These are phyloP conservation scores for Phytopythium aichiense DNA, from an alignment of 352 stramenopile species.

Conservation along the genomic window DNA sequence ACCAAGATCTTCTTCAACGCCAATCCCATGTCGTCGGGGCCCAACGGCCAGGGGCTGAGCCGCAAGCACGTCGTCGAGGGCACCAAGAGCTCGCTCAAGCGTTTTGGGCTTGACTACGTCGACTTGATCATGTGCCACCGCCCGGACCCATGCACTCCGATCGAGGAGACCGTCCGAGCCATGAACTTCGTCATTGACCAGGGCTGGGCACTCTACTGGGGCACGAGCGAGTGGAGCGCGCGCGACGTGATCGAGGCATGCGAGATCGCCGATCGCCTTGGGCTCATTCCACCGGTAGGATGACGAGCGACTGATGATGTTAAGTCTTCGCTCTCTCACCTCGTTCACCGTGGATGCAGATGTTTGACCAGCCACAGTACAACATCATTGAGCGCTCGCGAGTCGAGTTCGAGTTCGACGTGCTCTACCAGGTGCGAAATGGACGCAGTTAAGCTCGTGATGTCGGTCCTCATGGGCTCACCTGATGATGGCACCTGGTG, in stretches of 20 bases:
- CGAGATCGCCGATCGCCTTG: constrained; percentile 38
- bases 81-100: constrained; percentile 31
- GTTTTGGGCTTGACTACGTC: constrained; percentile 41
- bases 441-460: too few species aligned
- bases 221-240: constrained; percentile 50
- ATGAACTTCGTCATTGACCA: constrained; percentile 62
- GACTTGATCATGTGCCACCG: constrained; percentile 54
- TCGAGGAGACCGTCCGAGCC: constrained; percentile 47
- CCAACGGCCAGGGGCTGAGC: constrained; percentile 28
- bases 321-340: neutral
- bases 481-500: neutral
- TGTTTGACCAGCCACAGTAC: constrained; percentile 66
- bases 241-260: constrained; percentile 44
- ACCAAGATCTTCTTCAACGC: constrained; percentile 65
- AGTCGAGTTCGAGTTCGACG: constrained; percentile 51
- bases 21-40: constrained; percentile 10
- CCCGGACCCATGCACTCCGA: constrained; percentile 38
- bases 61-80: constrained; percentile 38
- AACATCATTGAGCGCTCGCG: constrained; percentile 59
- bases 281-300: constrained; percentile 26
- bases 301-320: neutral
- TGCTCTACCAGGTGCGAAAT: constrained; percentile 44
- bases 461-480: neutral
- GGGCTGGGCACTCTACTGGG: constrained; percentile 41
- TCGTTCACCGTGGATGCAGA: constrained; percentile 5